Conservation (phyloP, 1,139 yeast species). For the Pneumocystis oryctolagi region DNA sequence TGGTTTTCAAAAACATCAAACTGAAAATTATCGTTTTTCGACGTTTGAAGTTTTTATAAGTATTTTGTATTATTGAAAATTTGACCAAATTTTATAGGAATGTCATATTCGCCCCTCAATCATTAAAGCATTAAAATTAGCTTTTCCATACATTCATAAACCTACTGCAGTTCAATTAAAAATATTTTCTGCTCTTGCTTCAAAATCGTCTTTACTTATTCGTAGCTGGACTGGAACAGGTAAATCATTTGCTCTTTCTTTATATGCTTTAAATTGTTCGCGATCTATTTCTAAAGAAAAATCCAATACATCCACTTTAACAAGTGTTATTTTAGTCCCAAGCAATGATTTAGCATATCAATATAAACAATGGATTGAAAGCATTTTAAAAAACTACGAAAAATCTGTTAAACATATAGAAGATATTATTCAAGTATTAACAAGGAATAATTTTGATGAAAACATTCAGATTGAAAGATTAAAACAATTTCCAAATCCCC, state of each 20-base stretch:
- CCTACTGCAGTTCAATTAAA: not conserved
- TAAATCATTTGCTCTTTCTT: not conserved
- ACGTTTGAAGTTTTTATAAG: not conserved
- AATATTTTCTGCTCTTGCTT: not conserved
- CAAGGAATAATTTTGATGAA: not conserved
- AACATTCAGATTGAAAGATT: not conserved
- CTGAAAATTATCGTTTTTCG: not conserved
- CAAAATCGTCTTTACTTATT: not conserved
- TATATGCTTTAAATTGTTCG: not conserved
- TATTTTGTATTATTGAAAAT: not conserved
- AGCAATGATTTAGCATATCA: not conserved
- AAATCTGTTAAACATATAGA: not conserved
- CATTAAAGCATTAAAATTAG: not conserved
- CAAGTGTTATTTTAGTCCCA: not conserved
- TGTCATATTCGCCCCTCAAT: not conserved
- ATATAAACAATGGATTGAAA: constrained; percentile 1
- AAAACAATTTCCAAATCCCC: not conserved
- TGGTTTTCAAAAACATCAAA: not conserved
- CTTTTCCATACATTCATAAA: not conserved
- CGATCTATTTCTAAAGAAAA: not conserved
- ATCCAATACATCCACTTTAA: not conserved
- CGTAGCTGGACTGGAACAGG: constrained; percentile 2
- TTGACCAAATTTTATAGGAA: not conserved
- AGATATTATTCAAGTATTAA: not conserved
- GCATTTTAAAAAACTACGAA: not conserved